These are phyloP conservation scores for Calocera cornea DNA, from an alignment of 768 basidiomycete genomes.

Conservation along the genomic window DNA sequence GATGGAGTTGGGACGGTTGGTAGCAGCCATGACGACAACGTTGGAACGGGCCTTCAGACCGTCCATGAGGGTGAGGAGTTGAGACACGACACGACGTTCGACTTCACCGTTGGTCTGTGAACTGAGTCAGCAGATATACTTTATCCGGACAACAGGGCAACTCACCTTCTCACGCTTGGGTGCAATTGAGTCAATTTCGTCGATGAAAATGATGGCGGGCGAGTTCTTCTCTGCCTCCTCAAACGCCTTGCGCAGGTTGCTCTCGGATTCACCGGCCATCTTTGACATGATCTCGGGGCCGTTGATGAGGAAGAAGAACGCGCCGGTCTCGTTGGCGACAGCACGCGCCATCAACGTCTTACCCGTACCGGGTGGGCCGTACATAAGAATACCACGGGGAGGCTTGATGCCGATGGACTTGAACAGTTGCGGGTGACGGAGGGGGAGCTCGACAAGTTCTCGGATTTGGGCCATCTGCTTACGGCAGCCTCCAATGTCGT, in stretches of 20 bases:
- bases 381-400: conserved; percentile 97
- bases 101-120: conserved; percentile 94
- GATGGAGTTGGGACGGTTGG: conserved; percentile 97
- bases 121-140: conserved; percentile 4
- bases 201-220: conserved; percentile 98
- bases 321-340: conserved; percentile 98
- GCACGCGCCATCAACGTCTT: conserved; percentile 99
- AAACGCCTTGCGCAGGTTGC: conserved; percentile 94
- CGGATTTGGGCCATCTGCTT: conserved; percentile 99
- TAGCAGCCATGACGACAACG: conserved; percentile 99
- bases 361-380: conserved; percentile 95
- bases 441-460: conserved; percentile 93
- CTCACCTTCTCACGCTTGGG: conserved; percentile 97
- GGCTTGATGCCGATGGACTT: conserved; percentile 99
- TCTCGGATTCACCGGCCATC: conserved; percentile 99
- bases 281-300: conserved; percentile 99
- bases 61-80: conserved; percentile 97
- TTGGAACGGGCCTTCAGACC: conserved; percentile 97
- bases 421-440: conserved; percentile 98
- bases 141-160: conserved; percentile 8
- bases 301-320: conserved; percentile 99
- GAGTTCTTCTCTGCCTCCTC: conserved; percentile 99
- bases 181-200: conserved; percentile 98
- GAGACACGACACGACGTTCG: conserved; percentile 97
- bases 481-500: conserved; percentile 97